phyloP scores from a whole-genome alignment of 2,329 filamentous ascomycete genomes.

The Nigrospora sphaerica region DNA sequence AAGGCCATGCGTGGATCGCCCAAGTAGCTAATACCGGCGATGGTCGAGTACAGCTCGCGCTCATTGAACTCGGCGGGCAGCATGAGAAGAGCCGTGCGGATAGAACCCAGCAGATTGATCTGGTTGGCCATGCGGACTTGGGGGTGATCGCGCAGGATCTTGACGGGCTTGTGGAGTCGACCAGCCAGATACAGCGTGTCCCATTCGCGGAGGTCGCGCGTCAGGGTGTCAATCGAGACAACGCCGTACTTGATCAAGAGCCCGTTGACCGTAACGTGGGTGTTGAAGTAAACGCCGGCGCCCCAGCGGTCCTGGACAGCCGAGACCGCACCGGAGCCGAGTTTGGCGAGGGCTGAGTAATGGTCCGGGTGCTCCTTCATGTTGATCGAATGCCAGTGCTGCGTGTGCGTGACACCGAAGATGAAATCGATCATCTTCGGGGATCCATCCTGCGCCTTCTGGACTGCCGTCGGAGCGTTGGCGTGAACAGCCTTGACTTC shows the following conservation, averaged over 20 bases:
- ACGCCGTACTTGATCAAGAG: conserved; percentile 98
- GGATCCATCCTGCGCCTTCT: conserved; percentile 76
- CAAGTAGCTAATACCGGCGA: conserved; percentile 87
- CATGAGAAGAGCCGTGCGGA: conserved; percentile 82
- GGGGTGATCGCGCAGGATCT: conserved; percentile 91
- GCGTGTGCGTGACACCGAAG: conserved; percentile 86
- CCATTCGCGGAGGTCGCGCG: conserved; percentile 82
- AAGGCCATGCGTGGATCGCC: conserved; percentile 95
- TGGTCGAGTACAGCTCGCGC: conserved; percentile 79
- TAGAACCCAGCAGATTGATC: conserved; percentile 85
- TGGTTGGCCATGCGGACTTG: conserved; percentile 91
- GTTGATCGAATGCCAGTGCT: conserved; percentile 97
- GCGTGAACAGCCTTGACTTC: conserved; percentile 66
- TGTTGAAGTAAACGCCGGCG: conserved; percentile 96
- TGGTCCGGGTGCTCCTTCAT: conserved; percentile 82
- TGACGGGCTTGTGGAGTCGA: conserved; percentile 88
- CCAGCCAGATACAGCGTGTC: conserved; percentile 94
- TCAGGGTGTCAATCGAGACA: conserved; percentile 86
- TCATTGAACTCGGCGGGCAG: conserved; percentile 82
- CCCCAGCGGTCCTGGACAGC: conserved; percentile 81
- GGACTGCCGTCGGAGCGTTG: conserved; percentile 70
- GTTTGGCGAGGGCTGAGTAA: conserved; percentile 76
- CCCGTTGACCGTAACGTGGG: conserved; percentile 89
- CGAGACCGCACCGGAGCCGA: conserved; percentile 81
- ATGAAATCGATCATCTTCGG: conserved; percentile 99